Base-by-base conservation (phyloP, 1,284 basidiomycete species). In the Chondrostereum purpureum region DNA sequence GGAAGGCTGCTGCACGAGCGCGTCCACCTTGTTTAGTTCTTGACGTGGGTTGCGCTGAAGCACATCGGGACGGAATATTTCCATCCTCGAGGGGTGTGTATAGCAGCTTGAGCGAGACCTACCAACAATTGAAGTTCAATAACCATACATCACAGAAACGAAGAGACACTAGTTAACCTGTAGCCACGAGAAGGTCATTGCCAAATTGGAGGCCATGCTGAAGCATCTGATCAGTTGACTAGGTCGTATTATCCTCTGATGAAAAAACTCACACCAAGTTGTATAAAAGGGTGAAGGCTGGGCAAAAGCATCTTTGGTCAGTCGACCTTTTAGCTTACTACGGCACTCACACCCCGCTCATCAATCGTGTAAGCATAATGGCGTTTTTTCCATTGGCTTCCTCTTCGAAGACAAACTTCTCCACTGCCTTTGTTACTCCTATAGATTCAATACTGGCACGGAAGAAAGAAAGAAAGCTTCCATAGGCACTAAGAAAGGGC, bases 121-220 rank as follows among this genome's bases (percentile, higher is more conserved):
- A 36, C n/a, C n/a, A 3, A 37, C 39, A 36, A 39, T 10, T 20
- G 3, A 13, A n/a, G 27, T 41, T 36, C 27, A 4, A 35, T 13
- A 23, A 36, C 43, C 11, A 40, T 35, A n/a, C 18, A 20, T 23
- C 12, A 31, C n/a, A n/a, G n/a, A n/a, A n/a, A 16, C 22, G 33
- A 39, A 3, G 2, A 12, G 18, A 14, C 37, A 39, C 27, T 33
- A 14, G 10, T 33, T 33, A 36, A 73, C 72, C 75, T 63, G 75
- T 72, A 3, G 78, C 78, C 1, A 82, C 62, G 53, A 81, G 64
- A 0, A 71, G 63, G 43, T 72, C 66, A 48, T 73, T 75, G 0
- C 67, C 67, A 51, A 86, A 84, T 52, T 85, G 82, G 2, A 73
- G 58, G 3, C 75, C 82, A 50, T 80, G 80, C 68, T 80, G 49